phyloP scores from a whole-genome alignment of 2,329 filamentous ascomycete genomes.

The Aspergillus tanneri region DNA sequence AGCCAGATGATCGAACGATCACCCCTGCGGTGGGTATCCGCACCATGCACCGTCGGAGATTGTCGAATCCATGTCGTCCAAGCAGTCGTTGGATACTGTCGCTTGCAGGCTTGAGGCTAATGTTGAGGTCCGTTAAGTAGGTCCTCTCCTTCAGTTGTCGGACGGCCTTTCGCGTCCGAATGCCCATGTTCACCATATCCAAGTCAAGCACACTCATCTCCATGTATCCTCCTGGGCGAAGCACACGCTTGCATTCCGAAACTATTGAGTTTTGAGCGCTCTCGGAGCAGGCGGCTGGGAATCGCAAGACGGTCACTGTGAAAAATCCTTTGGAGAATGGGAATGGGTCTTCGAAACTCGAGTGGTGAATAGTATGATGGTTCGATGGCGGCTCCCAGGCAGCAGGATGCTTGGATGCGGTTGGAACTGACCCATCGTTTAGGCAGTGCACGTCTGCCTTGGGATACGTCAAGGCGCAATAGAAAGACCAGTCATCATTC shows the following conservation, averaged over 20 bases:
- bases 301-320: slow-evolving; percentile 47
- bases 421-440: slow-evolving; percentile 34
- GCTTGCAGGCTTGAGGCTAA: slow-evolving; percentile 49
- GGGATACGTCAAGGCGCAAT: slow-evolving; percentile 51
- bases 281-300: slow-evolving; percentile 48
- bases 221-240: slow-evolving; percentile 50
- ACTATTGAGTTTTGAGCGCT: slow-evolving; percentile 44
- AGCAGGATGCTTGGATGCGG: slow-evolving; percentile 37
- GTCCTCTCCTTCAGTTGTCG: slow-evolving; percentile 48
- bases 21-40: slow-evolving; percentile 50
- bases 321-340: slow-evolving; percentile 51
- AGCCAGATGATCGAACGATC: slow-evolving; percentile 43
- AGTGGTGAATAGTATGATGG: slow-evolving; percentile 45
- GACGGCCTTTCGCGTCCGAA: slow-evolving; percentile 46
- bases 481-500: slow-evolving; percentile 55
- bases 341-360: slow-evolving; percentile 41
- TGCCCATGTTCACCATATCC: slow-evolving; percentile 54
- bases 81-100: slow-evolving; percentile 50
- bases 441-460: slow-evolving; percentile 48
- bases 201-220: slow-evolving; percentile 51
- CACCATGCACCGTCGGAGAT: slow-evolving; percentile 51
- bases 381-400: slow-evolving; percentile 46
- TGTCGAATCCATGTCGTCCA: slow-evolving; percentile 48
- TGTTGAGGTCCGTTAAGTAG: slow-evolving; percentile 41
- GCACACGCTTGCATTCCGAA: slow-evolving; percentile 50